Base-by-base conservation (phyloP, 192 early-diverging fungal genomes). In the Pilaira anomala region DNA sequence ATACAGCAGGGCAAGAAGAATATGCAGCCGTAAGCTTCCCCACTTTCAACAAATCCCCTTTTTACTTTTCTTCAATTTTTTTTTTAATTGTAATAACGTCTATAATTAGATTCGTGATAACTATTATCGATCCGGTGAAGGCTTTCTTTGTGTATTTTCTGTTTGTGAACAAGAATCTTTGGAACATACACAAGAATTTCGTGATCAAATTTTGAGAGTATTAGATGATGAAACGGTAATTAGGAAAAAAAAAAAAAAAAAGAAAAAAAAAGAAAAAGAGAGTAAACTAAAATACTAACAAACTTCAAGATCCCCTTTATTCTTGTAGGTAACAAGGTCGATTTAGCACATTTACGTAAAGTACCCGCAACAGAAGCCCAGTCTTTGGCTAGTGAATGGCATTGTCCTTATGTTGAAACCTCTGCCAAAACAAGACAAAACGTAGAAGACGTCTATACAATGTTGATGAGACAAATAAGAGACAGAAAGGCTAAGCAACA, bases 1-100 rank as follows among this genome's bases (percentile, higher is more conserved):
- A 95, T 69, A 95, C 93, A 25, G 93, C 93, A 56, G 84, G 86
- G 18, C 93, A 95, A 66, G 93, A 95, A 68, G 93, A 95, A 72
- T 95, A 95, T 73, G 89, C 90, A 30, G 93, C 93, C 33, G 82
- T 83, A 83, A 74, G 78, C 2, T 33, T 7, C 30, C 30, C 30
- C 30, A 33, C 30, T 33, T 33, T 2, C 30, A 4, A 33, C 30
- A 33, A 33, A 33, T 74, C 14, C 21, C 52, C 25, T 18, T 6
- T n/a, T 7, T 6, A 3, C 11, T 6, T 40, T 63, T 63, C 49
- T 67, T 19, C 21, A 28, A 3, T 28, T 46, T 25, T 21, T 30
- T 25, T 19, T 18, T n/a, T 3, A 7, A 7, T 21, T 6, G 2
- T 16, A 3, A 33, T 33, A 33, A 2, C 30, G 7, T 33, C 30